These are phyloP conservation scores for Cajanus cajan DNA, from an alignment of 306 rosid species.

Conservation along the genomic window DNA sequence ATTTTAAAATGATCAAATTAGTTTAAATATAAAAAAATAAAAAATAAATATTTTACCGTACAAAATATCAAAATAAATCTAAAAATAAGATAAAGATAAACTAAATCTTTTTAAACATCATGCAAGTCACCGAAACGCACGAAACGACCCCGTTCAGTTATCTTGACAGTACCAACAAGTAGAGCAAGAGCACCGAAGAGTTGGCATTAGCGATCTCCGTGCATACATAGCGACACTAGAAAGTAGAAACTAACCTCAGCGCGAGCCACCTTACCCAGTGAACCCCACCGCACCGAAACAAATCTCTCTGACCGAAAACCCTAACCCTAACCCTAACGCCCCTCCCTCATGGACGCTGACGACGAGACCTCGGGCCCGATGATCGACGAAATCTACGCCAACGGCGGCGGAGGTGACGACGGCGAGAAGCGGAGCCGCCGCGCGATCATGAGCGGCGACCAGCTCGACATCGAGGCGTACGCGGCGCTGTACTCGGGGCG, in stretches of 20 bases:
- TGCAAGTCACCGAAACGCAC: background rate
- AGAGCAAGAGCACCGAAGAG: background rate
- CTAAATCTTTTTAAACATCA: too few relatives aligned
- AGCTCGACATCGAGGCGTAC: slow-evolving; percentile 90
- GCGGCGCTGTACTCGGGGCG: slow-evolving; percentile 82
- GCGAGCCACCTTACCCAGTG: background rate
- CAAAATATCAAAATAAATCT: too few relatives aligned
- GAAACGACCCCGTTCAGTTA: background rate
- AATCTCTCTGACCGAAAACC: slow-evolving; percentile 2
- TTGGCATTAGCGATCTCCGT: background rate
- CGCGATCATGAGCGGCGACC: slow-evolving; percentile 87
- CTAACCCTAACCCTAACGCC: slow-evolving; percentile 37
- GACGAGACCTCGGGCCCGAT: slow-evolving; percentile 66
- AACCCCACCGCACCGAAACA: slow-evolving; percentile 18
- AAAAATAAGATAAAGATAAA: too few relatives aligned
- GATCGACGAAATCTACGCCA: slow-evolving; percentile 84
- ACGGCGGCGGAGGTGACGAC: slow-evolving; percentile 60
- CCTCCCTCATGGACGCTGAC: slow-evolving; percentile 62
- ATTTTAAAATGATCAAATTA: too few relatives aligned
- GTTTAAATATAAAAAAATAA: too few relatives aligned
- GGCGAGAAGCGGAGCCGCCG: slow-evolving; percentile 53
- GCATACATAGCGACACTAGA: background rate
- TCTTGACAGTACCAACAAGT: background rate
- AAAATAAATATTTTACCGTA: too few relatives aligned
- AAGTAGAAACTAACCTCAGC: slow-evolving; percentile 1